Percentiles rank a stretch among this genome's conserved stretches.
Evolutionary conservation across 352 stramenopile species (phyloP).

Genomic region (Phytopythium aichiense): DNA sequence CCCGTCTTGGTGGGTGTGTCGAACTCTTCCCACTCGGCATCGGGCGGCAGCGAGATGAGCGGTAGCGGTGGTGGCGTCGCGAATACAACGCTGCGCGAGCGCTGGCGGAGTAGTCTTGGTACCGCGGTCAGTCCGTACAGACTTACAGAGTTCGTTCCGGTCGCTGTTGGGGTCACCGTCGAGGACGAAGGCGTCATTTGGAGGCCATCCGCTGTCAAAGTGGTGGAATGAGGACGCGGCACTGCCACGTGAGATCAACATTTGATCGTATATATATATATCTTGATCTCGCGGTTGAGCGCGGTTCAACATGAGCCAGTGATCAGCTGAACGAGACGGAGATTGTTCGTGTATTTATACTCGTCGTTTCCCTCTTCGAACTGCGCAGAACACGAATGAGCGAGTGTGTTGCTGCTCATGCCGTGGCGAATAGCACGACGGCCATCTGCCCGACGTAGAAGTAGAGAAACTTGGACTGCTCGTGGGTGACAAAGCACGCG

Average conservation of each 20-base stretch:
- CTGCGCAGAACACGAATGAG: not conserved
- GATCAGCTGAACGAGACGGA: not conserved
- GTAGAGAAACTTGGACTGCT: constrained; percentile 95
- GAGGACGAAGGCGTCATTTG: not conserved
- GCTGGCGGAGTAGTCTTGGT: constrained; percentile 28
- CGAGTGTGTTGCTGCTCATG: constrained; percentile 12
- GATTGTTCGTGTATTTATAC: constrained; percentile 5
- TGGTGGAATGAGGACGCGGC: not conserved
- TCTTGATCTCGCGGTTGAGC: not conserved
- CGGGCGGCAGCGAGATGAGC: constrained; percentile 57
- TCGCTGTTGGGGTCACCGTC: not conserved
- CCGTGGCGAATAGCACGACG: constrained; percentile 89
- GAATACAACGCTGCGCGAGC: constrained; percentile 32
- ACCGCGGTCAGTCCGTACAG: not conserved
- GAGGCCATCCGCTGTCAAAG: not conserved
- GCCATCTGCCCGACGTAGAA: constrained; percentile 96
- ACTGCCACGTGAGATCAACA: not conserved
- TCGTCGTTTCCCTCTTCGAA: not conserved
- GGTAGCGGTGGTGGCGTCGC: constrained; percentile 52
- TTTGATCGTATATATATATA: not conserved
- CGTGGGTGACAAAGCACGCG: constrained; percentile 92
- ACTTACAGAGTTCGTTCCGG: not conserved
- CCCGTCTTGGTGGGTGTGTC: constrained; percentile 51
- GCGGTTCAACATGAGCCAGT: not conserved
- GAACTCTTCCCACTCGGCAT: constrained; percentile 70